Conservation (phyloP, 768 basidiomycete genomes). For the Lyophyllum atratum region DNA sequence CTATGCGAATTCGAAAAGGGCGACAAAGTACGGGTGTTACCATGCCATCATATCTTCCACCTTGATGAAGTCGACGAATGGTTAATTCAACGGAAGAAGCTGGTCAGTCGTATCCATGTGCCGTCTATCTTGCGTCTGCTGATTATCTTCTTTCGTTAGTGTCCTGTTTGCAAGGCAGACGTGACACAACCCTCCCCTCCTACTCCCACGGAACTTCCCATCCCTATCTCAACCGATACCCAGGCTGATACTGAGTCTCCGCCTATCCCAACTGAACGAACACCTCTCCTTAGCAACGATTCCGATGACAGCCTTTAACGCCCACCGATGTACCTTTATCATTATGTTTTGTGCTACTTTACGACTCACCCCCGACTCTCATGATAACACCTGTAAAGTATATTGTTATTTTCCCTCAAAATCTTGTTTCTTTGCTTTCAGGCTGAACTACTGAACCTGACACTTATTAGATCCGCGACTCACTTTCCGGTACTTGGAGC, state of each 20-base stretch:
- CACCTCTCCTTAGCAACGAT: conserved; percentile 35
- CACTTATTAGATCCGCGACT: neutral
- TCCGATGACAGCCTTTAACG: conserved; percentile 4
- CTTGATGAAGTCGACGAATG: conserved; percentile 89
- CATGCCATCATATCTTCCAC: conserved; percentile 96
- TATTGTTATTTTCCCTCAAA: conserved; percentile 1
- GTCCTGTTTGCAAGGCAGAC: conserved; percentile 91
- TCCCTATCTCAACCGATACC: conserved; percentile 12
- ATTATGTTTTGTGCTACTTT: neutral
- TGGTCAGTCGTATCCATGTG: conserved; percentile 53
- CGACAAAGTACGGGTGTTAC: conserved; percentile 87
- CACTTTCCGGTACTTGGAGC: neutral
- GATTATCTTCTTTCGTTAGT: conserved; percentile 47
- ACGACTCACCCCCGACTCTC: conserved; percentile 16
- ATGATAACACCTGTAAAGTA: conserved; percentile 19
- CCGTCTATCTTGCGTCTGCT: neutral
- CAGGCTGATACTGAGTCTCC: conserved; percentile 14
- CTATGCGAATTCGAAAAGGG: conserved; percentile 84
- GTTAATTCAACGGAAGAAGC: conserved; percentile 90
- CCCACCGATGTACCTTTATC: conserved; percentile 7
- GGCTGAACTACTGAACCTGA: neutral
- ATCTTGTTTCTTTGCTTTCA: neutral
- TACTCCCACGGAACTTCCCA: conserved; percentile 8
- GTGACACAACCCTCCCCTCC: conserved; percentile 64
- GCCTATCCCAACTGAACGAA: conserved; percentile 36